Evolutionary conservation across 257 asterid genomes (phyloP).

Genomic region (Oldenlandia corymbosa): DNA sequence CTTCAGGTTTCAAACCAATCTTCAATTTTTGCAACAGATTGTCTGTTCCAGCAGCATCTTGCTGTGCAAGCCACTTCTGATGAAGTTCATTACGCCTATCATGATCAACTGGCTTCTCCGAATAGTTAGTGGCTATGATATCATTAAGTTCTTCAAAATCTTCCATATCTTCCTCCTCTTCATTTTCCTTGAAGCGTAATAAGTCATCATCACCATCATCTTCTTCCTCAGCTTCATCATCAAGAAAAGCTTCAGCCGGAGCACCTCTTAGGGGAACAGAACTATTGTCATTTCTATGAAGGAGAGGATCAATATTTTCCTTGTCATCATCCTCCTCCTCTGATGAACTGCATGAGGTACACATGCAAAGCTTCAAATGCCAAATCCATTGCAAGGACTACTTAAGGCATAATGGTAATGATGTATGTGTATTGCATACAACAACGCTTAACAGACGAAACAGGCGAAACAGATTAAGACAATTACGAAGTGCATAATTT

Average conservation of each 20-base stretch:
- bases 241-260: conserved; percentile 67
- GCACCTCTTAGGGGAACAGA: conserved; percentile 48
- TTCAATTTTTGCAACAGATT: conserved; percentile 69
- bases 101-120: conserved; percentile 56
- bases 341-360: conserved; percentile 54
- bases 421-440: neutral
- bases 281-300: conserved; percentile 23
- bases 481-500: neutral
- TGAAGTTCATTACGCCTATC: conserved; percentile 84
- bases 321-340: conserved; percentile 74
- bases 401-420: neutral
- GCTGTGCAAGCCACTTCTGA: conserved; percentile 96
- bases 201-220: conserved; percentile 75
- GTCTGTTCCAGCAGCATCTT: conserved; percentile 95
- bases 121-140: conserved; percentile 63
- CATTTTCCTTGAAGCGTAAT: conserved; percentile 45
- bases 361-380: conserved; percentile 9
- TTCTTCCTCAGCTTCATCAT: conserved; percentile 97
- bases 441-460: neutral
- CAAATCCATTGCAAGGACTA: neutral
- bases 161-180: conserved; percentile 65
- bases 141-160: conserved; percentile 73
- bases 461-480: neutral
- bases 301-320: conserved; percentile 53
- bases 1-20: conserved; percentile 43